phyloP scores from a whole-genome alignment of 2,329 filamentous ascomycete species.

The Hymenoscyphus linearis region DNA sequence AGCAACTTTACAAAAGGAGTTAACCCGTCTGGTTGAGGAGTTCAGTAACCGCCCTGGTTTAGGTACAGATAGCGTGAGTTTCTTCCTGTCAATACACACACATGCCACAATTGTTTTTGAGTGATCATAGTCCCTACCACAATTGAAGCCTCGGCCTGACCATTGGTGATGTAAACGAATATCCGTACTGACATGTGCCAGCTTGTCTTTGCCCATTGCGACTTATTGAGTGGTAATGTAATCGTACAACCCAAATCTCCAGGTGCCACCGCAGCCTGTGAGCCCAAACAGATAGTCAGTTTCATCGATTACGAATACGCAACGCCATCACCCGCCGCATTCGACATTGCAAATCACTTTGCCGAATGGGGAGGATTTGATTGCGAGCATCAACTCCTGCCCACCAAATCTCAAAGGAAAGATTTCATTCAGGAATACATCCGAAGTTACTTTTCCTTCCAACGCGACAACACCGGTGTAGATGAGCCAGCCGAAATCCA shows the following conservation, averaged over 20 bases:
- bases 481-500: conserved; percentile 59
- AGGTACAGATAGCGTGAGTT: conserved; percentile 65
- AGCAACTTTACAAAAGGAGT: conserved; percentile 65
- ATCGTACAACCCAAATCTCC: conserved; percentile 62
- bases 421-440: conserved; percentile 84
- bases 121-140: neutral
- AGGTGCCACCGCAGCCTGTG: conserved; percentile 29
- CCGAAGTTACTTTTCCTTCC: conserved; percentile 56
- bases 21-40: conserved; percentile 62
- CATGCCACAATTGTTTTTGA: neutral
- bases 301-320: conserved; percentile 99
- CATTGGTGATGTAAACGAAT: neutral
- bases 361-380: conserved; percentile 97
- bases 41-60: conserved; percentile 74
- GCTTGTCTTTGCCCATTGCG: conserved; percentile 92
- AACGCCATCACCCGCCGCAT: conserved; percentile 86
- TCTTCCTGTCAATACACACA: conserved; percentile 9
- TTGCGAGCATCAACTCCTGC: conserved; percentile 81
- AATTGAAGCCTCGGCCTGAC: neutral
- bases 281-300: conserved; percentile 52
- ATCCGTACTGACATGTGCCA: conserved; percentile 34
- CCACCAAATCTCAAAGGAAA: conserved; percentile 68
- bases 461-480: conserved; percentile 24
- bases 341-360: conserved; percentile 97
- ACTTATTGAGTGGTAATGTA: conserved; percentile 92